Evolutionary conservation across 257 asterid species (phyloP).

Genomic region (Craterostigma plantagineum): DNA sequence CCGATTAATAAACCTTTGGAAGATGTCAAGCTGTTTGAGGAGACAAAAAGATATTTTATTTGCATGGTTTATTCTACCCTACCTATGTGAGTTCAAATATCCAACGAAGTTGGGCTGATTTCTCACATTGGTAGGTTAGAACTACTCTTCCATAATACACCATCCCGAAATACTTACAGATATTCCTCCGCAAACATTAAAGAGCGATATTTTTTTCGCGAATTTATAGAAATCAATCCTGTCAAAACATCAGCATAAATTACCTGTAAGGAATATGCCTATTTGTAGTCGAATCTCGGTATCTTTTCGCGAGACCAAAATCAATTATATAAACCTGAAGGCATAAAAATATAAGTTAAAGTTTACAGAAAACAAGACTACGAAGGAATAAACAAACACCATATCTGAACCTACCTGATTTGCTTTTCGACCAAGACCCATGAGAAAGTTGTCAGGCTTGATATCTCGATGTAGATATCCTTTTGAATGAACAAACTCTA

Average conservation of each 20-base stretch:
- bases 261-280: conserved; percentile 94
- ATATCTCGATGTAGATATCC: conserved; percentile 89
- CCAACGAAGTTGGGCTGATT: too few relatives aligned
- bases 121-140: too few relatives aligned
- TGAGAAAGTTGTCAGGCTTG: conserved; percentile 90
- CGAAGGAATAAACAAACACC: conserved; percentile 7
- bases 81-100: not conserved
- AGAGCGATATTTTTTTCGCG: not conserved
- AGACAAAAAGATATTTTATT: not conserved
- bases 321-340: conserved; percentile 76
- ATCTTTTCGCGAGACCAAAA: conserved; percentile 92
- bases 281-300: conserved; percentile 63
- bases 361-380: conserved; percentile 6
- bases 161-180: too few relatives aligned
- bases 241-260: conserved; percentile 9
- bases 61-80: too few relatives aligned
- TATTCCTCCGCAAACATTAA: too few relatives aligned
- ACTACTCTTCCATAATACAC: too few relatives aligned
- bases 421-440: conserved; percentile 98
- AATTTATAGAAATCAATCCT: not conserved
- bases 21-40: not conserved
- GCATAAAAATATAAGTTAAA: not conserved
- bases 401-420: conserved; percentile 47
- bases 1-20: conserved; percentile 3
- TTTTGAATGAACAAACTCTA: conserved; percentile 84